Percentiles rank a stretch among this genome's conserved stretches.
Conservation (phyloP, 768 basidiomycete genomes). For the Psilocybe cubensis region DNA sequence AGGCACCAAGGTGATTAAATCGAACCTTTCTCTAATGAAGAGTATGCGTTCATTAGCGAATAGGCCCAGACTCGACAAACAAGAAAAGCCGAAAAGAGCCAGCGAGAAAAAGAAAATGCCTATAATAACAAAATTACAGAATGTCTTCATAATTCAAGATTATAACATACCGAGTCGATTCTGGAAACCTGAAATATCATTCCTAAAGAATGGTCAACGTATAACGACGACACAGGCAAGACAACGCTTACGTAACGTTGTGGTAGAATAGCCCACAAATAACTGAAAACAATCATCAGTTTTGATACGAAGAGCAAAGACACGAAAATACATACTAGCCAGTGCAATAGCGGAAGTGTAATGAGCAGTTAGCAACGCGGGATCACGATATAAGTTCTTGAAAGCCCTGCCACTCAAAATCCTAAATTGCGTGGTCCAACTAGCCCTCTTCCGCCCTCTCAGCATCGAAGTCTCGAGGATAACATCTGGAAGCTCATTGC, state of each 20-base stretch:
- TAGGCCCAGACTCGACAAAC: constrained; percentile 88
- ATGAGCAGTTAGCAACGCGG: constrained; percentile 88
- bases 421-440: constrained; percentile 88
- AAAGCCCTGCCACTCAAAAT: constrained; percentile 96
- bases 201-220: constrained; percentile 39
- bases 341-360: constrained; percentile 84
- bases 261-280: constrained; percentile 95
- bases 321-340: constrained; percentile 62
- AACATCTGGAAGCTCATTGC: constrained; percentile 65
- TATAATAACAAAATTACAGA: constrained; percentile 21
- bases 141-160: background rate
- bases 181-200: constrained; percentile 98
- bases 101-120: constrained; percentile 98
- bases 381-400: constrained; percentile 97
- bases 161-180: constrained; percentile 71
- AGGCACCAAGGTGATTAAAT: background rate
- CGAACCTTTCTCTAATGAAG: constrained; percentile 97
- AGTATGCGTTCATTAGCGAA: constrained; percentile 95
- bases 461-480: constrained; percentile 68
- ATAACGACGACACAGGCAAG: background rate
- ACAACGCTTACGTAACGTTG: constrained; percentile 68
- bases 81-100: constrained; percentile 97
- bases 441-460: constrained; percentile 78
- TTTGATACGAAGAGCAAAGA: constrained; percentile 1
- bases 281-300: constrained; percentile 45